A percentile compares a stretch with the other conserved stretches of the same genome.
Conservation (phyloP, 2,329 filamentous ascomycete genomes). For the Penicillium sp. region DNA sequence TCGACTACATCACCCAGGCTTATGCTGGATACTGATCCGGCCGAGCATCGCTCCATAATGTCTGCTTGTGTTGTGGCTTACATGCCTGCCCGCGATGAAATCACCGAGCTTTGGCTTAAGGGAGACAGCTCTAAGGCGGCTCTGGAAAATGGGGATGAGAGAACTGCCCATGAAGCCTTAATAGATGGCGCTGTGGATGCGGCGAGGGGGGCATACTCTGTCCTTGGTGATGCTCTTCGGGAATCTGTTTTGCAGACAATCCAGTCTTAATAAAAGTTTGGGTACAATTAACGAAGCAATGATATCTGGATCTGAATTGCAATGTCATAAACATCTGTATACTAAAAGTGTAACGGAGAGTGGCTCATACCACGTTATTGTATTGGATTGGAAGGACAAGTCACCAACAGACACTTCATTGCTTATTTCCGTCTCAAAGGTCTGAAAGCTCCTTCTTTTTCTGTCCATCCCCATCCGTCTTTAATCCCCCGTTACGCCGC, state of each 20-base stretch:
- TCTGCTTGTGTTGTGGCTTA: constrained; percentile 91
- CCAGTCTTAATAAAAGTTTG: constrained; percentile 13
- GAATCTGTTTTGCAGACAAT: constrained; percentile 53
- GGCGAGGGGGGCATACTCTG: constrained; percentile 58
- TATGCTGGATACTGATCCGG: constrained; percentile 77
- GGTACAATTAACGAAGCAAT: constrained; percentile 22
- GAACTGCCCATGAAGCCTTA: constrained; percentile 51
- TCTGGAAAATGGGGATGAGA: constrained; percentile 33
- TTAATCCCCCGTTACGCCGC: too few species aligned
- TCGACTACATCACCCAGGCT: constrained; percentile 30
- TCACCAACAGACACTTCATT: too few species aligned
- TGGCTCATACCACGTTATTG: too few species aligned
- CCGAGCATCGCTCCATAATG: constrained; percentile 73
- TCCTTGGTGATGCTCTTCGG: constrained; percentile 62
- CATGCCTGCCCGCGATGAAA: constrained; percentile 80
- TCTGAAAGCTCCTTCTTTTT: too few species aligned
- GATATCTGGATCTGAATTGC: constrained; percentile 9
- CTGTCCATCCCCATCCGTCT: too few species aligned
- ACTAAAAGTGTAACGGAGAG: too few species aligned
- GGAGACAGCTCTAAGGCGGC: constrained; percentile 56
- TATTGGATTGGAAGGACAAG: too few species aligned
- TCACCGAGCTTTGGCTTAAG: constrained; percentile 94
- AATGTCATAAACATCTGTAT: not conserved
- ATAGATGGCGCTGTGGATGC: constrained; percentile 65
- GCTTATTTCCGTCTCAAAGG: too few species aligned